Conservation (phyloP, 129 eudicot genomes). For the Flaveria ramosissima region DNA sequence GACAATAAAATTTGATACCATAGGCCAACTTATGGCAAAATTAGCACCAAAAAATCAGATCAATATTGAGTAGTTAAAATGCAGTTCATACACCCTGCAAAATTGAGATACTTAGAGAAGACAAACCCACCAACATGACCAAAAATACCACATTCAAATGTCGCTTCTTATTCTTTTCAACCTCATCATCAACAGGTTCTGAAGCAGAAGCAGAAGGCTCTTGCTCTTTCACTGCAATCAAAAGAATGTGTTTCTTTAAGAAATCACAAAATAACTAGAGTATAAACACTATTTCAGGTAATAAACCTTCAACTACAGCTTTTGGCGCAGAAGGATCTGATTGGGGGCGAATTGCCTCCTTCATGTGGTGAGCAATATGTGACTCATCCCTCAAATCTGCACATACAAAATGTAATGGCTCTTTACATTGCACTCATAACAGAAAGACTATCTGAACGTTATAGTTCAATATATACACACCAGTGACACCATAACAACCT, state of each 20-base stretch:
- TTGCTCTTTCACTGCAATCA: constrained; percentile 42
- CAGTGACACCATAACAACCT: not conserved
- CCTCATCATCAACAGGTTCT: constrained; percentile 47
- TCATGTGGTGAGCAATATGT: constrained; percentile 25
- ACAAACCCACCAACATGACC: constrained; percentile 88
- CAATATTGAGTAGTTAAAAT: not conserved
- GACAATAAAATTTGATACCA: not conserved
- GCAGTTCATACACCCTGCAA: not conserved
- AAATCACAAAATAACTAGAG: constrained; percentile 1
- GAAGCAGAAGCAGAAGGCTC: constrained; percentile 30
- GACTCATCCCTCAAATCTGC: constrained; percentile 37
- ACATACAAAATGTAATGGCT: constrained; percentile 3
- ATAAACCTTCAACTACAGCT: constrained; percentile 37
- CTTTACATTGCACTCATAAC: not conserved
- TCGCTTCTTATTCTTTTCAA: constrained; percentile 57
- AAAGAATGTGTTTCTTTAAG: not conserved
- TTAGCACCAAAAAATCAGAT: not conserved
- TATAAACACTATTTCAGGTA: not conserved
- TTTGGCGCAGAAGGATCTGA: constrained; percentile 7
- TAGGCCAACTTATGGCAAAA: not conserved
- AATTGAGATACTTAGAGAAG: not conserved
- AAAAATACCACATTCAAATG: constrained; percentile 90
- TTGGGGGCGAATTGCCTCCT: constrained; percentile 24
- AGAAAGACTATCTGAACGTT: not conserved
- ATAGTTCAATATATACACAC: not conserved